phyloP scores from a whole-genome alignment of 345 rosid genomes.

The Camelina neglecta region DNA sequence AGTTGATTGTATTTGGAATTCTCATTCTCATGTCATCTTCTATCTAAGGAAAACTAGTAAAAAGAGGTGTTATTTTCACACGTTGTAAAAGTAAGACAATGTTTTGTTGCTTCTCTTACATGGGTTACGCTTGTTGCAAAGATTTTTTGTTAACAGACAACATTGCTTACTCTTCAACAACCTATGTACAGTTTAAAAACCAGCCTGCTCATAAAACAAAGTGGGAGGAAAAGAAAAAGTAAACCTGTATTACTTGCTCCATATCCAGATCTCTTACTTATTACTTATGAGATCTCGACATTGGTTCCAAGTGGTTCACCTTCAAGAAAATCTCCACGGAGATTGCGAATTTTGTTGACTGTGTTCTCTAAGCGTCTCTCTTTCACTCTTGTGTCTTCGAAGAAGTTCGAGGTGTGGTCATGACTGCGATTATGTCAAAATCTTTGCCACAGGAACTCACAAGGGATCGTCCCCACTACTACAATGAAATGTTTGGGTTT shows the following conservation, averaged over 20 bases:
- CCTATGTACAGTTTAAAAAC: slow-evolving; percentile 42
- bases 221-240: slow-evolving; percentile 31
- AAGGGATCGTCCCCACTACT: slow-evolving; percentile 42
- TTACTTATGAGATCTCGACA: slow-evolving; percentile 38
- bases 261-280: slow-evolving; percentile 42
- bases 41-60: neutral
- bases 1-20: slow-evolving; percentile 4
- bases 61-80: slow-evolving; percentile 16
- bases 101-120: slow-evolving; percentile 36
- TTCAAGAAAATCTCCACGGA: slow-evolving; percentile 33
- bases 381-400: neutral
- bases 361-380: slow-evolving; percentile 17
- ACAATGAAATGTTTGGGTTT: slow-evolving; percentile 54
- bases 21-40: slow-evolving; percentile 4
- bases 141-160: slow-evolving; percentile 35
- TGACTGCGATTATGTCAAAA: slow-evolving; percentile 34
- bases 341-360: slow-evolving; percentile 18
- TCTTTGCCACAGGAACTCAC: slow-evolving; percentile 31
- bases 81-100: slow-evolving; percentile 16
- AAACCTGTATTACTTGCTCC: slow-evolving; percentile 46
- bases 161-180: slow-evolving; percentile 45
- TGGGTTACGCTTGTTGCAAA: slow-evolving; percentile 39
- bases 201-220: slow-evolving; percentile 33
- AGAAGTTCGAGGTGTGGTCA: slow-evolving; percentile 21
- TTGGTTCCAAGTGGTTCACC: slow-evolving; percentile 47